These are phyloP conservation scores for Neodidymelliopsis sp. DNA, from an alignment of 2,329 filamentous ascomycete genomes.

Conservation along the genomic window DNA sequence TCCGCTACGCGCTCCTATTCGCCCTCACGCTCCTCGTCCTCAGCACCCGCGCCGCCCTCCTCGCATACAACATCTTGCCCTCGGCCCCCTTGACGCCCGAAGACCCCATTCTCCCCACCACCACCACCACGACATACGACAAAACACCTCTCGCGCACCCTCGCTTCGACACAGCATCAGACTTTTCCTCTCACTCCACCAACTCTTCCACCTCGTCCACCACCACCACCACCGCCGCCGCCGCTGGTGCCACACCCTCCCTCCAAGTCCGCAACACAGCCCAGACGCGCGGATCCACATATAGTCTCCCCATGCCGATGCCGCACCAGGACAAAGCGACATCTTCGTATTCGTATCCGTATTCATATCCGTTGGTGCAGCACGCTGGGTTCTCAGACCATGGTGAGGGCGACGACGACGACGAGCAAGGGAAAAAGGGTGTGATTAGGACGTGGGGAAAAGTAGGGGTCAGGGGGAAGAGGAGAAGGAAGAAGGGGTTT, in stretches of 20 bases:
- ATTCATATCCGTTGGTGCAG: slow-evolving; percentile 48
- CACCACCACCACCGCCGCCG: slow-evolving; percentile 22
- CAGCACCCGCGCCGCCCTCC: slow-evolving; percentile 52
- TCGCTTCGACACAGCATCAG: neutral
- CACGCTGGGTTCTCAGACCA: slow-evolving; percentile 51
- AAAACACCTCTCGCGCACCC: neutral
- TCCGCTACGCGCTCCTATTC: slow-evolving; percentile 75
- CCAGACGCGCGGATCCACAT: slow-evolving; percentile 8
- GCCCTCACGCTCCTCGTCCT: slow-evolving; percentile 60
- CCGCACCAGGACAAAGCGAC: slow-evolving; percentile 19
- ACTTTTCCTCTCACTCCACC: slow-evolving; percentile 32
- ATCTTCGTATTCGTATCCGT: slow-evolving; percentile 37
- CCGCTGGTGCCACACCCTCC: no score
- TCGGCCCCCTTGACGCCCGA: neutral
- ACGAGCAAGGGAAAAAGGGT: slow-evolving; percentile 20
- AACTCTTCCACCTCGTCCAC: slow-evolving; percentile 42
- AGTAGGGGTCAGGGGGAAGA: slow-evolving; percentile 21
- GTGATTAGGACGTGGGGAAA: slow-evolving; percentile 13
- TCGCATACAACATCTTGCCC: slow-evolving; percentile 36
- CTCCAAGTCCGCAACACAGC: slow-evolving; percentile 35
- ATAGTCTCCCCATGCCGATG: slow-evolving; percentile 32
- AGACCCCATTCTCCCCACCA: slow-evolving; percentile 41
- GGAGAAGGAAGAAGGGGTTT: slow-evolving; percentile 48
- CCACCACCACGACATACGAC: slow-evolving; percentile 15
- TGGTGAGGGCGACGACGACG: slow-evolving; percentile 27